Percentiles rank a stretch among this genome's conserved stretches.
Evolutionary conservation across 352 stramenopile genomes (phyloP).

Genomic region (Phytopythium montanum): DNA sequence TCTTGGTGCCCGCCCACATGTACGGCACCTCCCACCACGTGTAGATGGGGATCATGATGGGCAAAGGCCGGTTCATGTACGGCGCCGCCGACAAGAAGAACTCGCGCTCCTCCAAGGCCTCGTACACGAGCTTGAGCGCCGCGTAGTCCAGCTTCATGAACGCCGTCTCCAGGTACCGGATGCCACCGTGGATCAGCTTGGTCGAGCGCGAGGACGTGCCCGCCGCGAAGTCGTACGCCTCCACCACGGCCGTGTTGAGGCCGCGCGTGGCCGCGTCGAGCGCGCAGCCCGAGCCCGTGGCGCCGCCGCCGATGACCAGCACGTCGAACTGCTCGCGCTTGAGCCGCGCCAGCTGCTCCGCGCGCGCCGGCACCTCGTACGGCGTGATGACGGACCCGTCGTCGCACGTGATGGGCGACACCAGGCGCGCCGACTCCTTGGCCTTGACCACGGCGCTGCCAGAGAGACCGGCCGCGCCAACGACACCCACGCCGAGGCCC

Average conservation of each 20-base stretch:
- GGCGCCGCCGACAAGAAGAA: constrained; percentile 92
- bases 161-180: constrained; percentile 94
- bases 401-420: constrained; percentile 78
- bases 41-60: constrained; percentile 96
- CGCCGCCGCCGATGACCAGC: constrained; percentile 91
- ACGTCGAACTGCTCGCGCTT: constrained; percentile 92
- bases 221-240: constrained; percentile 90
- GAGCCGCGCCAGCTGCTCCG: constrained; percentile 70
- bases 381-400: constrained; percentile 81
- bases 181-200: constrained; percentile 95
- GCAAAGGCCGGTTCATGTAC: constrained; percentile 93
- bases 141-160: constrained; percentile 91
- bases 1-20: constrained; percentile 92
- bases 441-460: constrained; percentile 61
- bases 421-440: constrained; percentile 59
- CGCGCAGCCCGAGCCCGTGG: constrained; percentile 89
- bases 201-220: constrained; percentile 92
- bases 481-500: constrained; percentile 42
- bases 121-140: constrained; percentile 89
- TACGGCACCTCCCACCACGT: constrained; percentile 95
- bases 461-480: constrained; percentile 49
- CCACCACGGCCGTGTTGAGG: constrained; percentile 91
- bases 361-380: constrained; percentile 75
- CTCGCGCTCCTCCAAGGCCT: constrained; percentile 91
- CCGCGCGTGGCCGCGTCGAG: constrained; percentile 90